Evolutionary conservation across 129 eudicot species (phyloP), one percentile per base, ranked within the genome.

Genomic region (Chrysanthemum lavandulifolium): DNA sequence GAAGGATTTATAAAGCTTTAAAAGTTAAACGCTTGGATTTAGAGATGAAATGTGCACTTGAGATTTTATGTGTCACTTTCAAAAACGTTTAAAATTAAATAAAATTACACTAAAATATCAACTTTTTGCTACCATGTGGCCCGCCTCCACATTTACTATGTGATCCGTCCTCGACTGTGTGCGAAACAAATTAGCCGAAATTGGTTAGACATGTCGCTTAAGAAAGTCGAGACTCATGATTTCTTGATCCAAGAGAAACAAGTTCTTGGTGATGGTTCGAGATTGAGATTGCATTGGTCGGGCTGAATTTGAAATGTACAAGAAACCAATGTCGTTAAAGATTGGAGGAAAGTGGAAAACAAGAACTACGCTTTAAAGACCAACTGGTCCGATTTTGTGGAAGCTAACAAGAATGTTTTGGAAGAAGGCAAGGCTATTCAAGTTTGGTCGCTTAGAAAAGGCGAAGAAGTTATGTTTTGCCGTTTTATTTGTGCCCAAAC

Each of bases 121-220:
- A n/a, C n/a, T n/a, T n/a, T n/a, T n/a, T n/a, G n/a, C n/a, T n/a
- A n/a, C n/a, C n/a, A n/a, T n/a, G n/a, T n/a, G n/a, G n/a, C n/a
- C n/a, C n/a, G n/a, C n/a, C n/a, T n/a, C n/a, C n/a, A n/a, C n/a
- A n/a, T n/a, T n/a, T n/a, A n/a, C n/a, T n/a, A n/a, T n/a, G n/a
- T n/a, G n/a, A n/a, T n/a, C n/a, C n/a, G n/a, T n/a, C n/a, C n/a
- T n/a, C n/a, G n/a, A n/a, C n/a, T n/a, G 62, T 56, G 14, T n/a
- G 1, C 10, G 9, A 9, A 10, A 3, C 29, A 2, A 69, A 15
- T 0, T n/a, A n/a, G n/a, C 27, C 27, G 33, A 3, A 69, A 69
- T 29, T 29, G 63, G 73, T 53, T 69, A 40, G 53, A 36, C 25
- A 69, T 69, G 73, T 63, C 73, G 63, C 23, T 69, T 4, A 69